Percentiles rank a stretch among this genome's conserved stretches.
Conservation (phyloP, 2,329 filamentous ascomycete genomes). For the Diaporthe aspalathi region DNA sequence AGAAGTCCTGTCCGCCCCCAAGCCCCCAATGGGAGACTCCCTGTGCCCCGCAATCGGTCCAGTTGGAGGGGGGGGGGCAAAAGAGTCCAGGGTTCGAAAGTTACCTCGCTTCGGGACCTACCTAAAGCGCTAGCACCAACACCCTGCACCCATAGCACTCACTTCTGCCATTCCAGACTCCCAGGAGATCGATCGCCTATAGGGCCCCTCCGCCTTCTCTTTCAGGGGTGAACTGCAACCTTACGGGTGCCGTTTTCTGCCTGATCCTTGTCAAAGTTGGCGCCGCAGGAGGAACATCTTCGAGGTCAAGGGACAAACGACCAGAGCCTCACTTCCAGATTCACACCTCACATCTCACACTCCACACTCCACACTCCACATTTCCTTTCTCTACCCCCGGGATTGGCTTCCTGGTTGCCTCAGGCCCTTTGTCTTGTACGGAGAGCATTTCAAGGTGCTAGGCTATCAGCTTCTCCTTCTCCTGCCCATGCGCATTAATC, state of each 20-base stretch:
- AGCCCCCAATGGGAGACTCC: not conserved
- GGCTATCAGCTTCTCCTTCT: not conserved
- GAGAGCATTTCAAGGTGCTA: not conserved
- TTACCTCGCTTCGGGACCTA: too few species aligned
- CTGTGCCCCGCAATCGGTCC: conserved; percentile 17
- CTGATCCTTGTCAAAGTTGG: conserved; percentile 12
- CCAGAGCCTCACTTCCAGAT: conserved; percentile 19
- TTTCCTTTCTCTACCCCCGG: not conserved
- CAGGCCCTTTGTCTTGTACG: not conserved
- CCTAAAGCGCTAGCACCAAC: too few species aligned
- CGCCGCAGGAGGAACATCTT: conserved; percentile 2
- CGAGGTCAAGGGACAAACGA: not conserved
- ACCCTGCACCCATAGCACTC: too few species aligned
- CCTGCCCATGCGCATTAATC: not conserved
- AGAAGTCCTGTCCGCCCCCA: too few species aligned
- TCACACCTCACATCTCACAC: conserved; percentile 39
- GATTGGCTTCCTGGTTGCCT: not conserved
- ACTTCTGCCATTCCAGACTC: too few species aligned
- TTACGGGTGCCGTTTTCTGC: conserved; percentile 8
- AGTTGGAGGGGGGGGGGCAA: conserved; percentile 11
- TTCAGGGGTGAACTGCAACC: conserved; percentile 18
- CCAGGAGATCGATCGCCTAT: not conserved
- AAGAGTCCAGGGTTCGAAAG: conserved; percentile 2
- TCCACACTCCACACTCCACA: conserved; percentile 40
- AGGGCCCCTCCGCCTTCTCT: conserved; percentile 31